Evolutionary conservation across 2,329 filamentous ascomycete species (phyloP), one percentile per base, ranked within the genome.

Genomic region (Xylariaceae sp.): DNA sequence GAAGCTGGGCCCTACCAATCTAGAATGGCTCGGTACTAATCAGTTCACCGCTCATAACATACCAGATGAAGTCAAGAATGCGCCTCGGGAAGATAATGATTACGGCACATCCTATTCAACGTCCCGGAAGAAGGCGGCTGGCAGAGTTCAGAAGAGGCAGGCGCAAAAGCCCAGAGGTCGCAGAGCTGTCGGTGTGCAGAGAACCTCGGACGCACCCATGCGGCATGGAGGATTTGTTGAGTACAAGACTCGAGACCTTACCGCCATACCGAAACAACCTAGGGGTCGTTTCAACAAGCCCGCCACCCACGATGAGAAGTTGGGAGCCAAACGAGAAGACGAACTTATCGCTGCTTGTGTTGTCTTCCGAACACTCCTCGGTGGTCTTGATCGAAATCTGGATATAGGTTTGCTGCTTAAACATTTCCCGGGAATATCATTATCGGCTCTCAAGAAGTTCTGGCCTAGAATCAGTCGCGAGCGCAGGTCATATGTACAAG

Each of bases 331-430:
- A 53, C 75, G 76, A 66, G 77, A 79, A 58, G 74, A 73, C 42
- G 76, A 80, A 50, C 73, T 85, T 34, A 73, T 87, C 55, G 79
- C 82, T 15, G 81, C 83, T 2, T 83, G 87, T 59, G 74, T 87
- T 54, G 79, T 82, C 11, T 75, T 87, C 44, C 78, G 80, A 15
- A 80, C 80, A 6, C 72, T 88, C 7, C 73, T 86, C 5, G 86
- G 86, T 8, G 86, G 86, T 5, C 75, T 84, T 9, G 81, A 84
- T 62, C 79, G 81, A 64, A 74, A 77, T 1, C 76, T 86, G 18
- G 85, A 88, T 65, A 87, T 84, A 80, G 84, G 84, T 8, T 66
- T 87, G 47, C 73, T 87, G 59, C 71, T 81, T 64, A 77, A 77
- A 18, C 70, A 84, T 11, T 87, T 85, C 66, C 85, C 83, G 0